Evolutionary conservation across 129 eudicot genomes (phyloP), one percentile per base, ranked within the genome.

Genomic region (sunflower (Helianthus annuus)): DNA sequence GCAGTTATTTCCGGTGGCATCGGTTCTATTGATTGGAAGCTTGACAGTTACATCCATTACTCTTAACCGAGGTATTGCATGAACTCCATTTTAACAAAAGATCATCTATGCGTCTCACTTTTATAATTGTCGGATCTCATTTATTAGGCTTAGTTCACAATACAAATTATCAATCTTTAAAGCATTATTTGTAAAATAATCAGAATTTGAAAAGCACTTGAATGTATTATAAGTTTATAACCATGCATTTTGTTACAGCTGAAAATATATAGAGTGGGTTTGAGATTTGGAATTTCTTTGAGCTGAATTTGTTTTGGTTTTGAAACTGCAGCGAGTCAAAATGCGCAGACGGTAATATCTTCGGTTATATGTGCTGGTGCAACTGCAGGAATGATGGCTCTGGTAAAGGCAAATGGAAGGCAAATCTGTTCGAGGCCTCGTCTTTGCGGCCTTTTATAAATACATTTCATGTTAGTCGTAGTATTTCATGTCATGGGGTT

Each of bases 1-100:
- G 85, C 94, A 94, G 99, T 88, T 85, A 71, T 85, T 94, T 22
- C 99, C 99, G 0, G 96, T 90, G 57, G 99, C 99, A 72, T 94
- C 99, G 6, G 99, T 92, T 66, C 60, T 94, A 70, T 69, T 94
- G 67, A 84, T 94, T 52, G 99, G 99, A 61, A 92, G 99, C 69
- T 84, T 94, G 83, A 94, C 99, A 0, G 84, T 86, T 16, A 90
- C 99, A 53, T 85, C 97, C 51, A 81, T 94, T 42, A 84, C 99
- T 56, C 76, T 90, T 64, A 94, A 90, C 74, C 96, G 89, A 71
- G 97, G 99, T 94, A 81, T 19, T 16, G 5, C 13, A 34, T 2
- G 38, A 67, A 27, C 49, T 65, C 38, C 66, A 64, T 44, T 7
- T 65, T 44, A 24, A 53, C 4, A 14, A 58, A 71, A 57, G 1